Evolutionary conservation across 129 eudicot species (phyloP).

Genomic region (Apium graveolens): DNA sequence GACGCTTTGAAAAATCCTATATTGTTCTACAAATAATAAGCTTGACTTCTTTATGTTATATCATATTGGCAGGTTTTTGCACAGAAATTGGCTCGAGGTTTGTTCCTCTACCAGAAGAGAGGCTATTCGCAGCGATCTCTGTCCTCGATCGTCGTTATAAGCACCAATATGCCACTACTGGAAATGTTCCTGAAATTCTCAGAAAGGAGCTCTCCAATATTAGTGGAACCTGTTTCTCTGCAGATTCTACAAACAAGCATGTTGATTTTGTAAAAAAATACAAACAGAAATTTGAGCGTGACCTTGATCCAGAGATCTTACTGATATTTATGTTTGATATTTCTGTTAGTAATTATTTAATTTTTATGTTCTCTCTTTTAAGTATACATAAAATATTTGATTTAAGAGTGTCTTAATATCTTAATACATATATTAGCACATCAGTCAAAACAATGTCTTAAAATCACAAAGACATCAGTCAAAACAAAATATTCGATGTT

Average conservation of each 20-base stretch:
- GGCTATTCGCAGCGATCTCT: slow-evolving; percentile 49
- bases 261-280: slow-evolving; percentile 55
- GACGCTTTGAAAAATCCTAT: neutral
- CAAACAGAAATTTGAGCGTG: slow-evolving; percentile 60
- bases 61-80: slow-evolving; percentile 36
- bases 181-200: slow-evolving; percentile 51
- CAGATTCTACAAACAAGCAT: slow-evolving; percentile 61
- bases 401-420: too few relatives aligned
- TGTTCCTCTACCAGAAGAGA: slow-evolving; percentile 53
- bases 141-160: slow-evolving; percentile 53
- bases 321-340: too few relatives aligned
- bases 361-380: too few relatives aligned
- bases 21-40: neutral
- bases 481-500: too few relatives aligned
- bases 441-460: too few relatives aligned
- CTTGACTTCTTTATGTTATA: neutral
- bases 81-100: slow-evolving; percentile 66
- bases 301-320: slow-evolving; percentile 60
- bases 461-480: too few relatives aligned
- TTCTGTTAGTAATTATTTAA: too few relatives aligned
- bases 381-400: too few relatives aligned
- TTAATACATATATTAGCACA: too few relatives aligned
- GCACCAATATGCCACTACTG: slow-evolving; percentile 52
- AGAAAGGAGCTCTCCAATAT: slow-evolving; percentile 59
- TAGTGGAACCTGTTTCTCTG: slow-evolving; percentile 50